These are phyloP conservation scores for Aciculoconidium aculeatum DNA, from an alignment of 805 yeast species.

Conservation along the genomic window DNA sequence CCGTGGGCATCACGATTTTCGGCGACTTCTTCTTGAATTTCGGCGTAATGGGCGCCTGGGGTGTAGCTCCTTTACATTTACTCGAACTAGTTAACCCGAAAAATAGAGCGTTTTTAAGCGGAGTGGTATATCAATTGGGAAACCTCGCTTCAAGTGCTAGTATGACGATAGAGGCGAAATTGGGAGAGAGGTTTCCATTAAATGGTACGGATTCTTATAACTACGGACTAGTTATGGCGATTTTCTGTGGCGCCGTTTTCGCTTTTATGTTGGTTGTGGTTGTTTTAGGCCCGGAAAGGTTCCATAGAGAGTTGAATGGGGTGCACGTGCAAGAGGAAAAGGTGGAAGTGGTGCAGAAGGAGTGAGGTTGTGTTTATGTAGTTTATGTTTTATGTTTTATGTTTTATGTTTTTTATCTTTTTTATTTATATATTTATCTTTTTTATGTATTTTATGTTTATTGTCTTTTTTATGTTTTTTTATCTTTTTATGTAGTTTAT, in stretches of 20 bases:
- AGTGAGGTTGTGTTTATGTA: no score
- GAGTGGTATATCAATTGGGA: slow-evolving; percentile 66
- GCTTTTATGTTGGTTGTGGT: slow-evolving; percentile 43
- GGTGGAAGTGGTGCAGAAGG: no score
- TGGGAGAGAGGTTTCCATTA: slow-evolving; percentile 57
- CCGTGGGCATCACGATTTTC: slow-evolving; percentile 35
- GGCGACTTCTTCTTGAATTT: slow-evolving; percentile 61
- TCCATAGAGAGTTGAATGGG: slow-evolving; percentile 29
- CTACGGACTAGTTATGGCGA: slow-evolving; percentile 69
- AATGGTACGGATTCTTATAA: slow-evolving; percentile 30
- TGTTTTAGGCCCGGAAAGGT: slow-evolving; percentile 54
- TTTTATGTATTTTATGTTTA: no score
- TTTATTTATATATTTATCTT: no score
- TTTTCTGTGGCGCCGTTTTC: slow-evolving; percentile 62
- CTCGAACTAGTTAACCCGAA: slow-evolving; percentile 49
- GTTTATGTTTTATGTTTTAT: no score
- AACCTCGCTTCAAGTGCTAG: slow-evolving; percentile 68
- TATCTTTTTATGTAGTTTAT: no score
- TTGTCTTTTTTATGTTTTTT: no score
- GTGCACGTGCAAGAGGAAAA: no score
- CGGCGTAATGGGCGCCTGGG: slow-evolving; percentile 72
- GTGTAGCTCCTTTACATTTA: slow-evolving; percentile 61
- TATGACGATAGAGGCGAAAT: slow-evolving; percentile 61
- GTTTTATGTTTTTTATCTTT: no score
- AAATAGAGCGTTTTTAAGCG: slow-evolving; percentile 57